Evolutionary conservation across 805 yeast species (phyloP).

Genomic region (Priceomyces haplophilus): DNA sequence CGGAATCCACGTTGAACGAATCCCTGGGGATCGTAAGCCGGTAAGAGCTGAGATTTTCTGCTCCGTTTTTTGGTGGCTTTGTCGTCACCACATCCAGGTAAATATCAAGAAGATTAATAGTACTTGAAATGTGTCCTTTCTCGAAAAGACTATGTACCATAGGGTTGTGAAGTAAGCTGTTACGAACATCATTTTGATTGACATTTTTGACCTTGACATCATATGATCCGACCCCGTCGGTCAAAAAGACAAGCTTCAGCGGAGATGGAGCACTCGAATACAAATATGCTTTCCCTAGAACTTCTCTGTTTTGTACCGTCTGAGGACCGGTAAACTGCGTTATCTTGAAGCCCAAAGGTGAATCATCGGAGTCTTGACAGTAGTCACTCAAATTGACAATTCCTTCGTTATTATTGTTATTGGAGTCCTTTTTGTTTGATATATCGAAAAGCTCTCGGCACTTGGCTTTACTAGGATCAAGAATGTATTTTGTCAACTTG

Average conservation of each 20-base stretch:
- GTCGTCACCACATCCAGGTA: slow-evolving; percentile 13
- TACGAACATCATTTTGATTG: slow-evolving; percentile 13
- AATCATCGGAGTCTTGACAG: slow-evolving; percentile 16
- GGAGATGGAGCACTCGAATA: slow-evolving; percentile 29
- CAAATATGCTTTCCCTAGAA: slow-evolving; percentile 28
- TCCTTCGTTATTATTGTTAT: slow-evolving; percentile 7
- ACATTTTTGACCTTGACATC: slow-evolving; percentile 16
- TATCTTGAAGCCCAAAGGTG: slow-evolving; percentile 23
- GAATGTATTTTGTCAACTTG: slow-evolving; percentile 30
- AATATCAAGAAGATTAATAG: slow-evolving; percentile 10
- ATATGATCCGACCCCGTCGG: slow-evolving; percentile 19
- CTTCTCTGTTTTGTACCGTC: slow-evolving; percentile 19
- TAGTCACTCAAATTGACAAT: slow-evolving; percentile 13
- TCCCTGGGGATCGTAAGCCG: slow-evolving; percentile 16
- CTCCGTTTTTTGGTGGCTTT: slow-evolving; percentile 8
- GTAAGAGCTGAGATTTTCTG: slow-evolving; percentile 3
- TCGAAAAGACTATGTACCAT: slow-evolving; percentile 14
- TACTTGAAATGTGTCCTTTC: background rate
- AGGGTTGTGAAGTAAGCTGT: slow-evolving; percentile 21
- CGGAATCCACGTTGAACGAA: slow-evolving; percentile 24
- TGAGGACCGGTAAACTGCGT: slow-evolving; percentile 21
- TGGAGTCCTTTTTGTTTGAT: slow-evolving; percentile 8
- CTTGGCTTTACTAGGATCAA: slow-evolving; percentile 10
- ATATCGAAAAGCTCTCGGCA: slow-evolving; percentile 19
- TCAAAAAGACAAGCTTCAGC: slow-evolving; percentile 26